These are phyloP conservation scores for Fusarium avenaceum DNA, from an alignment of 2,329 filamentous ascomycete species.

Conservation along the genomic window DNA sequence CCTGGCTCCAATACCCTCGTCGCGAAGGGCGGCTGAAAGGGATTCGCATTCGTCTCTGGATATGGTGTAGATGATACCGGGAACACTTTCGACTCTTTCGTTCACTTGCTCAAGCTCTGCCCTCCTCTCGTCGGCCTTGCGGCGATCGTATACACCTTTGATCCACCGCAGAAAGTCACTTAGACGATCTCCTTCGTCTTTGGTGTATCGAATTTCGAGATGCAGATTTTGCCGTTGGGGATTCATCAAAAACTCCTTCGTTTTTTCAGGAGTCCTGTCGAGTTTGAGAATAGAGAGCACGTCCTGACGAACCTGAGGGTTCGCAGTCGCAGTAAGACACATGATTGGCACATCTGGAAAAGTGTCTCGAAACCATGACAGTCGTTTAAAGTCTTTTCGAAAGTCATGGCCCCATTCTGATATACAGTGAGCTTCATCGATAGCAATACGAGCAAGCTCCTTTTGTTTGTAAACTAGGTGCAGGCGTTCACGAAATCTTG, in stretches of 20 bases:
- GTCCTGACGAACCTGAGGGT: conserved; percentile 82
- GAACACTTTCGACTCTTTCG: conserved; percentile 73
- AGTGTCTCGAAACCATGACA: conserved; percentile 86
- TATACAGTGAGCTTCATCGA: conserved; percentile 97
- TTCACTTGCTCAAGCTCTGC: conserved; percentile 68
- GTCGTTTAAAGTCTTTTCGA: conserved; percentile 87
- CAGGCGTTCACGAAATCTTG: conserved; percentile 81
- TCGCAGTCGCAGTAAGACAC: conserved; percentile 93
- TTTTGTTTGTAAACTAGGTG: conserved; percentile 81
- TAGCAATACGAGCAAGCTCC: conserved; percentile 87
- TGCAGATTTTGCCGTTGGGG: conserved; percentile 89
- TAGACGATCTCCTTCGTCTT: conserved; percentile 80
- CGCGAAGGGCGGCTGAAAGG: conserved; percentile 74
- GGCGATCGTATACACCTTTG: conserved; percentile 76
- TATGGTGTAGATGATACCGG: conserved; percentile 85
- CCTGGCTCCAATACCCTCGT: conserved; percentile 79
- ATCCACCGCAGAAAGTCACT: conserved; percentile 84
- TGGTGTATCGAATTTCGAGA: conserved; percentile 88
- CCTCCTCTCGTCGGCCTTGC: conserved; percentile 70
- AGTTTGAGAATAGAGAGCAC: conserved; percentile 82
- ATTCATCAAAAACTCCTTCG: conserved; percentile 85
- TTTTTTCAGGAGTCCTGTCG: conserved; percentile 66
- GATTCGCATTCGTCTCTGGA: conserved; percentile 81
- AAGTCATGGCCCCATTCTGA: conserved; percentile 99
- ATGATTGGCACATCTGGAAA: conserved; percentile 91